Base-by-base conservation (phyloP, 306 rosid genomes). In the Chamaecrista fasciculata region DNA sequence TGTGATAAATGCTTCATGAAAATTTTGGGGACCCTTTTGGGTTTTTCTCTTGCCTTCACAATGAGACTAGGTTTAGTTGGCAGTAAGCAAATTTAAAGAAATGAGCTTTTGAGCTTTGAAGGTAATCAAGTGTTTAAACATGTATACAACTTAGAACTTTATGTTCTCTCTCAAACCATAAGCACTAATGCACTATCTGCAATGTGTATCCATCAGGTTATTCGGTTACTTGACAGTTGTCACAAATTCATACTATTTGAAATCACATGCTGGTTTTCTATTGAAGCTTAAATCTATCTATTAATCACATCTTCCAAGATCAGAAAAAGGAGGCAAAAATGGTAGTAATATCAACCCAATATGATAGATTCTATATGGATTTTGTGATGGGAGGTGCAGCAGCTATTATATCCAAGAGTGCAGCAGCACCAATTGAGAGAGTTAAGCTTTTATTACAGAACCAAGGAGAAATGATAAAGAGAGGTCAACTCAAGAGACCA, bases 381-480 rank as follows among this genome's bases (percentile, higher is more conserved):
- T 94, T 91, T 70, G 68, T 50, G 6, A 85, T 90, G 92, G 99
- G 91, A 70, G 99, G 97, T 28, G 87, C 33, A 14, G 99, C 96
- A 1, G 97, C 95, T 10, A 67, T 91, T 34, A 58, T 82, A 42
- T 79, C 97, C 2, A 94, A 70, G 82, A 90, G 60, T 63, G 87
- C 91, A 21, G 97, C 91, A 2, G 98, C 99, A 2, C 99, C 99
- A 8, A 85, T 94, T 31, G 97, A 94, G 73, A 85, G 97, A 80
- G 97, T 94, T 62, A 91, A 94, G 81, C 97, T 91, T 81, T 75
- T 94, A 79, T 66, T 91, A 79, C 99, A 94, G 80, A 94, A 91
- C 78, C 99, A 94, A 77, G 93, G 91, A 18, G 99, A 94, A 82
- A 73, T 94, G 97, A 83, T 88, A 36, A 91, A 90, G 78, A 82